Percentiles rank a stretch among this genome's conserved stretches.
Conservation (phyloP, 768 basidiomycete genomes). For the Strobilomyces dryophilus region DNA sequence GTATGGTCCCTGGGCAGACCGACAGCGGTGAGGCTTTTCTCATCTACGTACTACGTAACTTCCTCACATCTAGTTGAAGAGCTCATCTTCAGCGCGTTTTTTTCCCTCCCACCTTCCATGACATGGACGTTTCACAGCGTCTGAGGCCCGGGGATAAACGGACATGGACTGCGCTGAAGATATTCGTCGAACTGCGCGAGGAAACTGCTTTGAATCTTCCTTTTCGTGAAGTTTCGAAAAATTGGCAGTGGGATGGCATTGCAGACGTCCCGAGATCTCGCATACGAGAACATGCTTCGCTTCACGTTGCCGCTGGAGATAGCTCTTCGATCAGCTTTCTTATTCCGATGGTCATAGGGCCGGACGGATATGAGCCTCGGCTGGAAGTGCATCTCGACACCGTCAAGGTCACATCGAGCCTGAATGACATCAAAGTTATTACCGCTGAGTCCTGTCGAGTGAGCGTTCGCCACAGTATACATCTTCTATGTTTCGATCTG, state of each 20-base stretch:
- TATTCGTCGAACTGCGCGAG: conserved; percentile 79
- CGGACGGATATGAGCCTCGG: conserved; percentile 71
- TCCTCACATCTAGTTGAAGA: conserved; percentile 33
- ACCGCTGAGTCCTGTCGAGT: conserved; percentile 78
- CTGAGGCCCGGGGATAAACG: conserved; percentile 77
- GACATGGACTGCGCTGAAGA: conserved; percentile 75
- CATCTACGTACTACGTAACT: background rate
- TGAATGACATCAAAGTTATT: conserved; percentile 83
- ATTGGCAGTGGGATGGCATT: conserved; percentile 90
- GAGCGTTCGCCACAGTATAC: conserved; percentile 5
- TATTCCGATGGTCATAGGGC: conserved; percentile 73
- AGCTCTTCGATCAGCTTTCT: conserved; percentile 83
- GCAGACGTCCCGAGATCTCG: conserved; percentile 45
- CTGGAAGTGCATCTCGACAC: conserved; percentile 82
- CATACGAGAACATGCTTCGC: conserved; percentile 62
- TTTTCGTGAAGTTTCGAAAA: conserved; percentile 91
- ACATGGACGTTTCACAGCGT: conserved; percentile 49
- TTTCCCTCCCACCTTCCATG: conserved; percentile 76
- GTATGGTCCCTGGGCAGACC: conserved; percentile 97
- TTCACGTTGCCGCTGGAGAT: conserved; percentile 73
- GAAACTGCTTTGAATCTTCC: conserved; percentile 80
- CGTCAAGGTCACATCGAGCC: conserved; percentile 72
- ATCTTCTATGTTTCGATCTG: conserved; percentile 12
- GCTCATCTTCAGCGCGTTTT: conserved; percentile 75
- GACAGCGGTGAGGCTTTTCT: conserved; percentile 61